phyloP scores from a whole-genome alignment of 1,139 yeast genomes.

The Geotrichum macrosporum region DNA sequence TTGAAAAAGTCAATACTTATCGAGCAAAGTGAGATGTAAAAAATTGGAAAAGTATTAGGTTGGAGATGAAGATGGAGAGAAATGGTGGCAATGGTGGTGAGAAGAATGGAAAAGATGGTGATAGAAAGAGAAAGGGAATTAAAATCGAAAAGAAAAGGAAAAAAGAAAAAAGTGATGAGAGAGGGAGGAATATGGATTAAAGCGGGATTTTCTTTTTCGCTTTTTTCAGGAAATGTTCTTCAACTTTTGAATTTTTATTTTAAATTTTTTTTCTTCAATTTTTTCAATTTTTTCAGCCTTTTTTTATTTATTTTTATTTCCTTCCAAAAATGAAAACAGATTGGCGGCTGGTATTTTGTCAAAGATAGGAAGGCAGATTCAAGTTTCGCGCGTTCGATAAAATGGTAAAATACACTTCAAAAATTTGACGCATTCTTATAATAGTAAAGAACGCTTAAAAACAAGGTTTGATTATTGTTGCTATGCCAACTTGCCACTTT shows the following conservation, averaged over 20 bases:
- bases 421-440: too few species aligned
- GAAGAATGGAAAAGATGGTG: not conserved
- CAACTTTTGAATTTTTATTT: not conserved
- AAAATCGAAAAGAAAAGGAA: not conserved
- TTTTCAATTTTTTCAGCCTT: too few species aligned
- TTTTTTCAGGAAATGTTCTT: slow-evolving; percentile 10
- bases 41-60: not conserved
- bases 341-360: too few species aligned
- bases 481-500: too few species aligned
- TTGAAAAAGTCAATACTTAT: not conserved
- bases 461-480: too few species aligned
- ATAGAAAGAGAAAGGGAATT: not conserved
- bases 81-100: not conserved
- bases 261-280: not conserved
- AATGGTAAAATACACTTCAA: too few species aligned
- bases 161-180: not conserved
- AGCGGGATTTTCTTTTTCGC: slow-evolving; percentile 1
- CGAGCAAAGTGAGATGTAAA: not conserved
- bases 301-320: too few species aligned
- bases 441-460: too few species aligned
- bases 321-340: too few species aligned
- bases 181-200: slow-evolving; percentile 4
- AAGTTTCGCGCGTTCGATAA: too few species aligned
- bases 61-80: not conserved
- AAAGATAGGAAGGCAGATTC: too few species aligned